These are phyloP conservation scores for Termitomyces sp. DNA, from an alignment of 768 basidiomycete genomes.

Conservation along the genomic window DNA sequence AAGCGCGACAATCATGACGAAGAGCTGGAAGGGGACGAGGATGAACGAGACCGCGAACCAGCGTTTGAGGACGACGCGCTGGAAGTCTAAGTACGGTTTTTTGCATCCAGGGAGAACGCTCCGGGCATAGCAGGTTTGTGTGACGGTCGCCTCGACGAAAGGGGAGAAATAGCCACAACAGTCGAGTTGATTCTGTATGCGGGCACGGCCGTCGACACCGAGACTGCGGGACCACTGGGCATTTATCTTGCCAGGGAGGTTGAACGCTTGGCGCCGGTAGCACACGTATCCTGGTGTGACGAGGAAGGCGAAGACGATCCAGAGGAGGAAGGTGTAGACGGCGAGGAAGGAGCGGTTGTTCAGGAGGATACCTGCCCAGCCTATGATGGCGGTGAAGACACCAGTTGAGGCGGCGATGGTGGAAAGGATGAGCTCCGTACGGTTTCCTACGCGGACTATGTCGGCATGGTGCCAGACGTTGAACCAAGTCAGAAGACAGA, in stretches of 20 bases:
- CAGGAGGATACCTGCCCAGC: slow-evolving; percentile 78
- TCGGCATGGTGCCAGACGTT: slow-evolving; percentile 65
- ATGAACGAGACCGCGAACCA: slow-evolving; percentile 66
- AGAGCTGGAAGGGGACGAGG: slow-evolving; percentile 62
- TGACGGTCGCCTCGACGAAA: slow-evolving; percentile 72
- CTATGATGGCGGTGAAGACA: slow-evolving; percentile 62
- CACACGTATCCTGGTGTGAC: slow-evolving; percentile 75
- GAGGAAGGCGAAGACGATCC: slow-evolving; percentile 69
- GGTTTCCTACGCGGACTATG: slow-evolving; percentile 64
- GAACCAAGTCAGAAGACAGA: slow-evolving; percentile 73
- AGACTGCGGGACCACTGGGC: slow-evolving; percentile 62
- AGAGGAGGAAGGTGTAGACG: slow-evolving; percentile 68
- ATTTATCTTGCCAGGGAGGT: slow-evolving; percentile 76
- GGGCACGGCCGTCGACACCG: slow-evolving; percentile 50
- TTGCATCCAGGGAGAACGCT: slow-evolving; percentile 73
- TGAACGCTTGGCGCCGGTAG: slow-evolving; percentile 54
- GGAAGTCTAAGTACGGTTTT: slow-evolving; percentile 48
- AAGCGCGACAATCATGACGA: slow-evolving; percentile 55
- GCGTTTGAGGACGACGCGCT: slow-evolving; percentile 43
- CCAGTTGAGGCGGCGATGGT: slow-evolving; percentile 59
- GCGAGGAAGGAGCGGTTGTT: slow-evolving; percentile 86
- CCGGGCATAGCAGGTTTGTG: slow-evolving; percentile 67
- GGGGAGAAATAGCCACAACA: slow-evolving; percentile 83
- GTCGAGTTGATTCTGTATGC: slow-evolving; percentile 65
- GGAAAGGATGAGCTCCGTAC: slow-evolving; percentile 59